Evolutionary conservation across 2,329 filamentous ascomycete species (phyloP), one percentile per base, ranked within the genome.

Genomic region (Chaetomium sp.): DNA sequence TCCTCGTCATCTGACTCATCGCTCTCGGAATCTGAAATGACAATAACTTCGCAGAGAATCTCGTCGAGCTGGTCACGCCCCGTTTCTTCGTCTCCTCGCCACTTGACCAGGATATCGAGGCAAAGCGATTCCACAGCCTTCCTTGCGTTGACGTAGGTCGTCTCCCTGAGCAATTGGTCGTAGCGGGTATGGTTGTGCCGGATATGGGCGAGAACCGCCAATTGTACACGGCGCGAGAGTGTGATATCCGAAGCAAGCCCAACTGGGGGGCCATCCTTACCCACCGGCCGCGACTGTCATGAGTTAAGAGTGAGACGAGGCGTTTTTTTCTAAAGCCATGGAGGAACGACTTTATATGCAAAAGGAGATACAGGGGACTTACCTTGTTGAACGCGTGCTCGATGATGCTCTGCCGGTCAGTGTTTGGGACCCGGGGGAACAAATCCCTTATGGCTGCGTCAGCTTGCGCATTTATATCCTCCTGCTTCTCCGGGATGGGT

Each of bases 21-120:
- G 42, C 73, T 76, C 64, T 82, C 79, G 5, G 76, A 76, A 62
- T 83, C 80, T n/a, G 81, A 82, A 45, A 87, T 84, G 63, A 86
- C 79, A 52, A 86, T 80, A 9, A 86, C 81, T 68, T 87, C 84
- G 50, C 81, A 76, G 37, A 86, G 72, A 55, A 86, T 85, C 65
- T 86, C 82, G 56, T 86, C 83, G 12, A 86, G 75, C 66, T 86
- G 81, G 63, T 87, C 83, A 49, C 83, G 79, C 33, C 84, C 84
- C 14, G 79, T 86, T 67, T 87, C 84, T 67, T 87, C 84, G 62
- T 87, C 84, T 54, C 84, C 84, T 72, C 84, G 82, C 84, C 84
- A 87, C 79, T 86, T 86, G 74, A 86, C 79, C 68, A 87, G 79
- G 52, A 82, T 74, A 61, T 86, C 83, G 46, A 86, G 72, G 60